Evolutionary conservation across 257 asterid species (phyloP).

Genomic region (Solanum appendiculatum): DNA sequence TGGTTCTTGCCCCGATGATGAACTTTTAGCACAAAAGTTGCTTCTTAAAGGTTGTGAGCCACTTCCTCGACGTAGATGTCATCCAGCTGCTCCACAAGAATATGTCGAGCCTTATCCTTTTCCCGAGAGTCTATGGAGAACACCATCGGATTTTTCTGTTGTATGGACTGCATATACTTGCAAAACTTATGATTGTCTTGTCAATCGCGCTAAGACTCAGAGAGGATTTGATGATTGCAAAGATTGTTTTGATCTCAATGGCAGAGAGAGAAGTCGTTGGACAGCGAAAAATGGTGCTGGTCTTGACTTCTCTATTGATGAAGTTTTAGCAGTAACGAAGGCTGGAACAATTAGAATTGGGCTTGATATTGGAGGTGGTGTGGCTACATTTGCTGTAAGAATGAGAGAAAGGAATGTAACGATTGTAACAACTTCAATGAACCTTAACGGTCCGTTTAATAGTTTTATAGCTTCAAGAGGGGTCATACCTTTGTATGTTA

Average conservation of each 20-base stretch:
- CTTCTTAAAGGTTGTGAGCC: constrained; percentile 70
- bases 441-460: constrained; percentile 57
- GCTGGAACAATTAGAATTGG: constrained; percentile 53
- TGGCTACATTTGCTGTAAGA: constrained; percentile 66
- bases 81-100: constrained; percentile 25
- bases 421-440: constrained; percentile 52
- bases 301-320: constrained; percentile 52
- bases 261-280: constrained; percentile 51
- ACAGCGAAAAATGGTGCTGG: not conserved
- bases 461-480: constrained; percentile 66
- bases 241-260: constrained; percentile 55
- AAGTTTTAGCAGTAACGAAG: constrained; percentile 32
- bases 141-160: constrained; percentile 50
- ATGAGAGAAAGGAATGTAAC: constrained; percentile 55
- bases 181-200: constrained; percentile 37
- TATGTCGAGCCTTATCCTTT: constrained; percentile 42
- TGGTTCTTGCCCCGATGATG: constrained; percentile 64
- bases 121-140: constrained; percentile 47
- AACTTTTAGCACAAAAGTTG: constrained; percentile 44
- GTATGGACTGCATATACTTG: constrained; percentile 59
- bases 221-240: constrained; percentile 56
- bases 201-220: constrained; percentile 31
- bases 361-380: constrained; percentile 74
- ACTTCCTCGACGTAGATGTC: constrained; percentile 68
- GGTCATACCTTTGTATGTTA: constrained; percentile 49